These are phyloP conservation scores for Colletotrichum incanum DNA, from an alignment of 2,329 filamentous ascomycete genomes.

Conservation along the genomic window DNA sequence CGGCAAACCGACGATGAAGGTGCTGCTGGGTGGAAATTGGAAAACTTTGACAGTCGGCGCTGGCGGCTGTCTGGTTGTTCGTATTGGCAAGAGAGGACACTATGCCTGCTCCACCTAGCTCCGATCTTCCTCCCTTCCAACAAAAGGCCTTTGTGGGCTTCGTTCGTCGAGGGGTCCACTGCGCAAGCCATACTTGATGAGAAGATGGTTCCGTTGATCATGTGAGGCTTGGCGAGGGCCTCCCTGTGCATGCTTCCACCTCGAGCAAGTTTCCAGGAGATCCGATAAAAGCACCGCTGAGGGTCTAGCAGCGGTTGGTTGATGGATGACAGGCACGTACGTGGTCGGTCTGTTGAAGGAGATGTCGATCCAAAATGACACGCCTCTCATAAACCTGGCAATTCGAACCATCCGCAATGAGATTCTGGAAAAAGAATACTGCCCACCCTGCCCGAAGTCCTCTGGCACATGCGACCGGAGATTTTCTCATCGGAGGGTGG, in stretches of 20 bases:
- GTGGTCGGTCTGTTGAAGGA: background rate
- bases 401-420: background rate
- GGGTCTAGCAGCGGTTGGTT: background rate
- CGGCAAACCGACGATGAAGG: background rate
- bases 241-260: constrained; percentile 39
- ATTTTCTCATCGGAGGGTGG: background rate
- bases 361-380: too few relatives aligned
- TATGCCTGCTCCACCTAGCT: background rate
- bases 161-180: background rate
- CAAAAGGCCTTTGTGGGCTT: background rate
- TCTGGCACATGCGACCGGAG: background rate
- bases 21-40: background rate
- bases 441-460: background rate
- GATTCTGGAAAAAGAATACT: background rate
- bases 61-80: background rate
- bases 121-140: constrained; percentile 1
- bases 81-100: background rate
- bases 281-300: background rate
- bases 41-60: background rate
- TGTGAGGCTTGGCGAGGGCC: constrained; percentile 7
- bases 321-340: background rate
- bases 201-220: constrained; percentile 5
- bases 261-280: background rate
- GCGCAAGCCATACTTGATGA: constrained; percentile 21
- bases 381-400: background rate